Evolutionary conservation across 2,329 filamentous ascomycete species (phyloP), one percentile per base, ranked within the genome.

Genomic region (Fusarium odoratissimum): DNA sequence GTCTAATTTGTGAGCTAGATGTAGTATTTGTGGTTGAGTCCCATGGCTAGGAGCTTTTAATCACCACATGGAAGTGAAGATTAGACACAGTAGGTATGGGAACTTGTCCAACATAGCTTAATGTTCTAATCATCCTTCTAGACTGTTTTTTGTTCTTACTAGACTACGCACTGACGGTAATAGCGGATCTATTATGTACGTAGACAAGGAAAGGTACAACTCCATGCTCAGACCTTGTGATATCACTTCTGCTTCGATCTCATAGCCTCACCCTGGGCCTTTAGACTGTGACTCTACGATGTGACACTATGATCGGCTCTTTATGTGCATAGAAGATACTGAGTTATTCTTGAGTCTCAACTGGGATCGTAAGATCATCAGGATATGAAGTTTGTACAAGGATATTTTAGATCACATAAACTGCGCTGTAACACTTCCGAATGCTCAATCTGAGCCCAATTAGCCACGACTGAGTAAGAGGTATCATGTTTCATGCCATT

Each of bases 351-450:
- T 2, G 21, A 33, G 6, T 33, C 33, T 33, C 30, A 30, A 30
- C 30, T 11, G 30, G 30, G 30, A 11, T 30, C 30, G 30, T 3
- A 11, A 30, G 30, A 30, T 30, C 30, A 30, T 30, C 30, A 30
- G 30, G 31, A 33, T 13, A 31, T 31, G 5, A 23, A 7, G 17
- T 13, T 17, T 13, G 8, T 4, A n/a, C 5, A 45, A 28, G 3
- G 0, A 16, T 14, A 14, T 28, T 28, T 13, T 21, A 21, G 5
- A 28, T 21, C 5, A 21, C 3, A 21, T 19, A 21, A 28, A 28
- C 9, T 9, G n/a, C 9, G 5, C 12, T 28, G 2, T 4, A 3
- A 23, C 9, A 23, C 4, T 21, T 0, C 4, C 3, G 9, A 12
- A 16, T 10, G 25, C 19, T 8, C 25, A 16, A 11, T 30, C 13